Base-by-base conservation (phyloP, 2,329 filamentous ascomycete species). In the Xylariaceae sp. region DNA sequence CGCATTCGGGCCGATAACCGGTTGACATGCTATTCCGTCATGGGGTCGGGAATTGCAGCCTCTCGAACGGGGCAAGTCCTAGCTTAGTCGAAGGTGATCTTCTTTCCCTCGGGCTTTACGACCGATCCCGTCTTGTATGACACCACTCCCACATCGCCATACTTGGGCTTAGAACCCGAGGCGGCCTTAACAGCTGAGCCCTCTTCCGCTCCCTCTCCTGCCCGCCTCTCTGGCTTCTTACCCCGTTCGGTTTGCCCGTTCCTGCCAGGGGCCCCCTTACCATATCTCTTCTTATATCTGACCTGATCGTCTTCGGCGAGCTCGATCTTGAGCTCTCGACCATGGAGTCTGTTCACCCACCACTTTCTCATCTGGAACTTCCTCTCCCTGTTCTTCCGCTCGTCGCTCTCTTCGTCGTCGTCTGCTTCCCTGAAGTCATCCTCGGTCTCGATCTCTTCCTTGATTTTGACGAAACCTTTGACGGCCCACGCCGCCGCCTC, bases 221-320 rank as follows among this genome's bases (percentile, higher is more conserved):
- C 55, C 8, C 31, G 49, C 42, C 47, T 51, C n/a, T 39, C 55
- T 3, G 52, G 44, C 5, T 41, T 55, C 8, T 32, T 43, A 31
- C 42, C 46, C 35, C 46, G 49, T 27, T 53, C 55, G 19, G 44
- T 81, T 70, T 88, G 89, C 57, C 34, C 60, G 43, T 59, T 57
- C 62, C 70, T 71, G 59, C 72, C 74, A 26, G 74, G 77, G 34
- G 78, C 80, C 41, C 86, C 86, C 71, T 91, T 92, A 60, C 89
- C 88, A 67, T 88, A 97, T 1, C 94, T 84, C 78, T 97, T 99
- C 76, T 92, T 92, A 73, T 99, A 99, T 55, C 94, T 78, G 35
- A 84, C 83, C 63, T 89, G 85, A 55, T 91, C 84, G 71, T 97
- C 94, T 74, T 99, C 94, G 26, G 94, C 94, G 65, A 92, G 91